phyloP scores from a whole-genome alignment of 1,139 yeast genomes.

The Debaryomyces nepalensis region DNA sequence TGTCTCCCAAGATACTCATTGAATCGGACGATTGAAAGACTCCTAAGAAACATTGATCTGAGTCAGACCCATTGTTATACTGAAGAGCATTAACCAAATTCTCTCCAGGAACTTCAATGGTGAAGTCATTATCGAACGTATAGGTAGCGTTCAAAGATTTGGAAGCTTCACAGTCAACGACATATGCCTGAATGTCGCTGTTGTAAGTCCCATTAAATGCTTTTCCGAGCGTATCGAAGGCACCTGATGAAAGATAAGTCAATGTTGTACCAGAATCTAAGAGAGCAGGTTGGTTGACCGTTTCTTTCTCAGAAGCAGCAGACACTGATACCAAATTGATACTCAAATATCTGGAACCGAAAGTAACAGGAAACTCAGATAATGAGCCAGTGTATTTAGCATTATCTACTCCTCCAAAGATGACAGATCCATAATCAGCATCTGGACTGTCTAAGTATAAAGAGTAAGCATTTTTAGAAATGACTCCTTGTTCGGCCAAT shows the following conservation, averaged over 20 bases:
- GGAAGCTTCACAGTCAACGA: slow-evolving; percentile 26
- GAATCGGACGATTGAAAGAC: background rate
- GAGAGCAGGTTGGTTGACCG: slow-evolving; percentile 4
- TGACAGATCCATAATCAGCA: slow-evolving; percentile 28
- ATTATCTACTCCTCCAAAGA: slow-evolving; percentile 37
- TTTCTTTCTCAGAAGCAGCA: slow-evolving; percentile 8
- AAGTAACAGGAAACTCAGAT: slow-evolving; percentile 4
- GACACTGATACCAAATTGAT: slow-evolving; percentile 3
- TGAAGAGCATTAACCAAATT: slow-evolving; percentile 24
- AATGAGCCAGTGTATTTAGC: slow-evolving; percentile 32
- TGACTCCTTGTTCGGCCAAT: slow-evolving; percentile 31
- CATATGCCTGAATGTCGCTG: slow-evolving; percentile 16
- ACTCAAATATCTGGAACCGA: background rate
- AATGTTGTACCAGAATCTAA: slow-evolving; percentile 38
- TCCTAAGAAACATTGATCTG: slow-evolving; percentile 1
- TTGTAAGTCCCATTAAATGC: slow-evolving; percentile 30
- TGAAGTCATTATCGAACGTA: slow-evolving; percentile 40
- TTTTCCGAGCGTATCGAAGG: background rate
- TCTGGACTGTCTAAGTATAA: slow-evolving; percentile 32
- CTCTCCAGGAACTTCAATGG: slow-evolving; percentile 41
- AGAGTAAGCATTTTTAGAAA: slow-evolving; percentile 37
- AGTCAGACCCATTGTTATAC: background rate
- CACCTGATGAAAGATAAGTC: slow-evolving; percentile 25
- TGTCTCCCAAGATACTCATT: slow-evolving; percentile 27
- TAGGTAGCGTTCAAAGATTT: slow-evolving; percentile 29